Evolutionary conservation across 352 stramenopile genomes (phyloP), one percentile per base, ranked within the genome.

Genomic region (Pythium brassicae): DNA sequence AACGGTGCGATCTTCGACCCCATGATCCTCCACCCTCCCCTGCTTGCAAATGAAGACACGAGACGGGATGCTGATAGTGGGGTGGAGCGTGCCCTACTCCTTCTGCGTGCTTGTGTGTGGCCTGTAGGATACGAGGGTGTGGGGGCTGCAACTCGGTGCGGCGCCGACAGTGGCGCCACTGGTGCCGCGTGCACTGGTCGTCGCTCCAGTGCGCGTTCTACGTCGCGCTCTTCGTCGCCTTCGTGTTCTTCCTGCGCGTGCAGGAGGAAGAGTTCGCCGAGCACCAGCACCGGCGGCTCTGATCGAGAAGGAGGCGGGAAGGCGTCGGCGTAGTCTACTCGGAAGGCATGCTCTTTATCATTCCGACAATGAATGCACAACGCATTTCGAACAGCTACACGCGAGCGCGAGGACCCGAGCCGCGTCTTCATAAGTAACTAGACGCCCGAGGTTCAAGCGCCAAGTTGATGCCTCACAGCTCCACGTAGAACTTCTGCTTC

Each of bases 151-250:
- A 17, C 29, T 12, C 27, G 7, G 58, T 61, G 29, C 47, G 46
- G 8, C 50, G 29, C n/a, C 55, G 53, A 43, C 76, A 83, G 50
- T 84, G 72, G 69, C 59, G 55, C 14, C 71, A 83, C 55, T 87
- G 76, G 76, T 67, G 65, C 40, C 65, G 73, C 57, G 67, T 87
- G 48, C 69, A 87, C 53, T 83, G 71, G 73, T 34, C 63, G 17
- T 74, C 71, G 25, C 46, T 87, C 9, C 76, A 87, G 63, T 83
- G 74, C 39, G 52, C 78, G 10, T 83, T 87, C 67, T 84, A 87
- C 71, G 69, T 84, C 53, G 32, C 59, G 48, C 69, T 87, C 39
- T 87, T 87, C 52, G 68, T 80, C 57, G 63, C 76, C 23, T 77
- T 84, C 22, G 74, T 87, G 22, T 74, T 75, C 45, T 87, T 87